Base-by-base conservation (phyloP, 2,329 filamentous ascomycete genomes). In the Fusarium sp. region DNA sequence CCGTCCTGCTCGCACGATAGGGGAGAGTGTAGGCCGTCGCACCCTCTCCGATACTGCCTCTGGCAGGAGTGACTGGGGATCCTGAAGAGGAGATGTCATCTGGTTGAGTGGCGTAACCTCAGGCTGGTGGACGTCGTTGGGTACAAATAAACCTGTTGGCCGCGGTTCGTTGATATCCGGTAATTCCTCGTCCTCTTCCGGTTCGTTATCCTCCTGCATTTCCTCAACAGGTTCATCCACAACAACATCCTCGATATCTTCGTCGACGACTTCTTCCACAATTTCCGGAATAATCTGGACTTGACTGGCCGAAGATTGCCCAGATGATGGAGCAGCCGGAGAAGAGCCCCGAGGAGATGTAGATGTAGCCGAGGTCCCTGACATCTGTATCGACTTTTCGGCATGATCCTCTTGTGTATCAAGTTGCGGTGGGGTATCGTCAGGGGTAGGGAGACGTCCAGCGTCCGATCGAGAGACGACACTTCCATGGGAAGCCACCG, bases 1-100 rank as follows among this genome's bases (percentile, higher is more conserved):
- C 57, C 88, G 84, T 4, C 89, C 89, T 30, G 86, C 89, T 54
- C 89, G 85, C n/a, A 91, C 87, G 39, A 90, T 90, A 2, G 89
- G 88, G 6, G 89, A 90, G 0, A 91, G 81, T 7, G 82, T 83
- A 30, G 87, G 86, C 10, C 87, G 85, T 16, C 75, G 69, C 2
- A 78, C 80, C 43, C 80, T 80, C 14, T 82, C 80, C 7, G 74
- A 70, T 23, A 72, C 54, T 5, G 68, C 56, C 52, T 84, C 82
- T 6, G 79, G 79, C 20, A 69, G 74, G 9, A 81, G 32, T 5
- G 82, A 82, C 48, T 80, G 79, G 11, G 80, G 79, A 14, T 83
- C 80, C 64, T 83, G 81, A 9, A 80, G 68, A 3, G 83, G 83
- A 2, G 83, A 85, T 11, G 84, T 84, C 52, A 83, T 74, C 58